phyloP scores from a whole-genome alignment of 2,329 filamentous ascomycete genomes.

The Apiospora malaysiana region DNA sequence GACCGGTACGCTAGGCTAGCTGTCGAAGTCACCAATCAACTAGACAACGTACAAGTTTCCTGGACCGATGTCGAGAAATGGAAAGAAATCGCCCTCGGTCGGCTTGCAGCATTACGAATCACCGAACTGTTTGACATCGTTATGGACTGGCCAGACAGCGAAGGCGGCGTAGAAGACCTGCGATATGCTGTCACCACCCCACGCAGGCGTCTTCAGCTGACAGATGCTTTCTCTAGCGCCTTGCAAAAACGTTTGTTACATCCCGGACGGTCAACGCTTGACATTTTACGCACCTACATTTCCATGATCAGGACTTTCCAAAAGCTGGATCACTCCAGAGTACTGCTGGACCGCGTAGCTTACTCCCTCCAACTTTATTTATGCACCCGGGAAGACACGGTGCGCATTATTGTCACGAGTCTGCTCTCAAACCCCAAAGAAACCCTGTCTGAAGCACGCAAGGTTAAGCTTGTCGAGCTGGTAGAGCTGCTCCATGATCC shows the following conservation, averaged over 20 bases:
- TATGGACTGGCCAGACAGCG: conserved; percentile 73
- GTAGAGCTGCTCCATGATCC: conserved; percentile 69
- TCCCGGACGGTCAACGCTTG: conserved; percentile 75
- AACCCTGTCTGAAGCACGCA: conserved; percentile 41
- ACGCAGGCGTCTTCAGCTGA: conserved; percentile 72
- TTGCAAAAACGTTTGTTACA: conserved; percentile 73
- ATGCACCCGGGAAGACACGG: conserved; percentile 77
- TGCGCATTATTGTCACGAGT: conserved; percentile 77
- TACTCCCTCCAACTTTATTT: conserved; percentile 77
- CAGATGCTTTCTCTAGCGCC: conserved; percentile 69
- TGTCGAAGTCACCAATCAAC: conserved; percentile 62
- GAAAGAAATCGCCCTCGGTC: conserved; percentile 72
- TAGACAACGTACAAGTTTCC: conserved; percentile 51
- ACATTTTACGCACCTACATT: conserved; percentile 79
- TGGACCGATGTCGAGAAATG: conserved; percentile 68
- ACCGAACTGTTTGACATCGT: conserved; percentile 81
- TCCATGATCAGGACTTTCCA: conserved; percentile 80
- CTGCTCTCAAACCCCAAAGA: conserved; percentile 68
- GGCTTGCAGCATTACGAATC: conserved; percentile 72
- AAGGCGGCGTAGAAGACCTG: conserved; percentile 76
- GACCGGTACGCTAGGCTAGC: conserved; percentile 69
- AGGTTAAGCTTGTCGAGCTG: conserved; percentile 67
- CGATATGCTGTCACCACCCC: conserved; percentile 72
- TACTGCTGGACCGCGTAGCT: conserved; percentile 76
- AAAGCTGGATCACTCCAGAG: conserved; percentile 76